Percentiles rank a stretch among this genome's conserved stretches.
Conservation (phyloP, 2,329 filamentous ascomycete genomes). For the Macrophomina pseudophaseolina region DNA sequence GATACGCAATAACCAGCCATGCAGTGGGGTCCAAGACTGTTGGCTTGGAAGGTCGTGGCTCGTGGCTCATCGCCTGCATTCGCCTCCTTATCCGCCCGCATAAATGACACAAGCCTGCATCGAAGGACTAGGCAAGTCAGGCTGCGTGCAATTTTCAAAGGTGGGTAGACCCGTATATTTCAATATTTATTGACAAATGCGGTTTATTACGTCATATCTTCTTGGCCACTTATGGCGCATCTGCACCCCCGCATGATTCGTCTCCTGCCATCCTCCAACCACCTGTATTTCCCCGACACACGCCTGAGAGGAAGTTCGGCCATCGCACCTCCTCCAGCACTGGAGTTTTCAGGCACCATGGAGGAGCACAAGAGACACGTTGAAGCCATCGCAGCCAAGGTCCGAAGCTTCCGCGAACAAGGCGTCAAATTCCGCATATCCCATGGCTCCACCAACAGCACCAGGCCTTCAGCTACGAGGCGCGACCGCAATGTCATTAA, state of each 20-base stretch:
- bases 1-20: slow-evolving; percentile 28
- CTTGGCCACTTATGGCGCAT: neutral
- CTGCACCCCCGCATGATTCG: neutral
- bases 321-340: neutral
- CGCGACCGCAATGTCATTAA: slow-evolving; percentile 60
- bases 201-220: neutral
- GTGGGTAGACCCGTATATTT: neutral
- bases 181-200: neutral
- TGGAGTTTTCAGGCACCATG: slow-evolving; percentile 29
- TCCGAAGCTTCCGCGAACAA: slow-evolving; percentile 56
- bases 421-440: slow-evolving; percentile 71
- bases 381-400: slow-evolving; percentile 50
- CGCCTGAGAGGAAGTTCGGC: neutral
- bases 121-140: neutral
- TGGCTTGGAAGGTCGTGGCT: neutral
- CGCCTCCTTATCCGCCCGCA: neutral
- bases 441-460: slow-evolving; percentile 79
- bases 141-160: neutral
- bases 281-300: neutral
- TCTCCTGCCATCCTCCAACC: neutral
- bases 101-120: neutral
- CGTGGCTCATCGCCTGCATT: neutral
- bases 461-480: slow-evolving; percentile 53
- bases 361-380: slow-evolving; percentile 50
- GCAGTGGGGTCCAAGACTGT: neutral